Evolutionary conservation across 306 rosid species (phyloP), one percentile per base, ranked within the genome.

Genomic region (Casuarina equisetifolia): DNA sequence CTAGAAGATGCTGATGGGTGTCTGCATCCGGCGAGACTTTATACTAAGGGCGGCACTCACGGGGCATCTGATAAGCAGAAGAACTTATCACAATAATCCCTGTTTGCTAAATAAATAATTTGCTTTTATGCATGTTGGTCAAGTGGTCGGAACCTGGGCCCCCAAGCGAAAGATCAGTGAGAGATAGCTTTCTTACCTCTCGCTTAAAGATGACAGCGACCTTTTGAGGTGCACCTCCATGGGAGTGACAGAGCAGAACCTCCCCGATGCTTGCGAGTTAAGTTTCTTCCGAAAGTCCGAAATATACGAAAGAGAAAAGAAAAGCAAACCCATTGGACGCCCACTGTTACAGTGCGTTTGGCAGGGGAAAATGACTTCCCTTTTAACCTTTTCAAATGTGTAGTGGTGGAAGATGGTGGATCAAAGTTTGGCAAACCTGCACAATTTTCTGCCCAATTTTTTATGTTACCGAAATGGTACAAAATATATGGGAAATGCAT

Each of bases 161-260:
- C 75, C 42, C 46, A 0, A 0, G 0, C 13, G 17, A 40, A 61
- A n/a, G 46, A 55, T 11, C 10, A 50, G 25, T 40, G 64, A 3
- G 64, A 3, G 9, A 76, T 61, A 69, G 74, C 71, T 76, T 48
- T 73, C 70, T 79, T 7, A 6, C 3, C 40, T 79, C 48, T 55
- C 44, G 7, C 66, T 25, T 49, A 72, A 78, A 81, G 83, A 6
- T 0, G 74, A 81, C 64, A 39, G 59, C 12, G 79, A 72, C 79
- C 19, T 76, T 48, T 79, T 46, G 62, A 3, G 53, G 50, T 45
- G 44, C 45, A 53, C 68, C 40, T n/a, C 9, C 15, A 7, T 32
- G 45, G 46, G 32, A n/a, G 17, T 17, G 44, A 40, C 32, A 25
- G 32, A 55, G 2, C 43, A 2, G 39, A 48, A 49, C 48, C 49